Evolutionary conservation across 306 rosid species (phyloP), one percentile per base, ranked within the genome.

Genomic region (Urtica urens): DNA sequence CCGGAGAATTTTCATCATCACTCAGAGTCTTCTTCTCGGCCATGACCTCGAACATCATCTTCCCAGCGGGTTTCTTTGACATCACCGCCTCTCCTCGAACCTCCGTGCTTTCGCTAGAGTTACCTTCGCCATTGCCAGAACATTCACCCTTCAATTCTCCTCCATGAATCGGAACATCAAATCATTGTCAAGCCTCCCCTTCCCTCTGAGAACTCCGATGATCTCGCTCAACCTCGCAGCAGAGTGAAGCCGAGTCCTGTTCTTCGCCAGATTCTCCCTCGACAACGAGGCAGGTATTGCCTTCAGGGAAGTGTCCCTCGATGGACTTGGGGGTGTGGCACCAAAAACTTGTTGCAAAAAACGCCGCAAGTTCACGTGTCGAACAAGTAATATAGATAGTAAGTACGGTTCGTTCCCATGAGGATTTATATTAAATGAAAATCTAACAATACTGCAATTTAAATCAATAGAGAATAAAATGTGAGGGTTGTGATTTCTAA

Each of bases 261-360:
- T 81, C 63, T 74, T 72, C 76, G 70, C 78, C 68, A 88, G 66
- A 66, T 83, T 88, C 69, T 88, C 95, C 55, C 82, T 67, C 95
- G 49, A 88, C 51, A 31, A 88, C 70, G 24, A 88, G 73, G 67
- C 96, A 88, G 28, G 67, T 52, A 33, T 81, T 86, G 15, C 68
- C 80, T 16, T 65, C 19, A 29, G 43, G 46, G 58, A 69, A 88
- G 45, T 40, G 59, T 40, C 95, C 95, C 21, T 88, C 95, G 12
- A 88, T 83, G 54, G 86, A 80, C 54, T 83, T 88, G 23, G 96
- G 53, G 41, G 93, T 83, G 22, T n/a, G n/a, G n/a, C n/a, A n/a
- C n/a, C n/a, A n/a, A n/a, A n/a, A n/a, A n/a, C n/a, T n/a, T n/a
- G n/a, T n/a, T n/a, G n/a, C n/a, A n/a, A n/a, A n/a, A n/a, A n/a